These are phyloP conservation scores for Agrocybe pediades DNA, from an alignment of 768 basidiomycete species.

Conservation along the genomic window DNA sequence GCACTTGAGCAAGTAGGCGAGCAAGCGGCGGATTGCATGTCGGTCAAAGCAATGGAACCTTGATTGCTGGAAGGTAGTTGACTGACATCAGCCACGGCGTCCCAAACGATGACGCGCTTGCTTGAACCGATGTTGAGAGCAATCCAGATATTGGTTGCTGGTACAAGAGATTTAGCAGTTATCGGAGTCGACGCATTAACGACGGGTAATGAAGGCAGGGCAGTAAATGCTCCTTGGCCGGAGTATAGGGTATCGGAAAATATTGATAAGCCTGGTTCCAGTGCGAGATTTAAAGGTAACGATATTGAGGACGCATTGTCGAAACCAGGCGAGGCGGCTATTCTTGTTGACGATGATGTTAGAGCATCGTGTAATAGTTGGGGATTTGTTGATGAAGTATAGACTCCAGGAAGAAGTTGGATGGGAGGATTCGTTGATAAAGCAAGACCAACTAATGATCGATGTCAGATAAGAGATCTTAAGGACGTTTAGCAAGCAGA, in stretches of 20 bases:
- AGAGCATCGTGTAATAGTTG: slow-evolving; percentile 69
- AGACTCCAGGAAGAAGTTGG: slow-evolving; percentile 77
- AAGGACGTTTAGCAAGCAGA: slow-evolving; percentile 30
- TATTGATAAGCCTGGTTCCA: slow-evolving; percentile 66
- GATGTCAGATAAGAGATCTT: slow-evolving; percentile 20
- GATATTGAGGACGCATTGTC: slow-evolving; percentile 51
- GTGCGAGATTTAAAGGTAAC: slow-evolving; percentile 65
- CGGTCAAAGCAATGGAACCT: slow-evolving; percentile 57
- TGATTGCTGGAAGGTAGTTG: slow-evolving; percentile 59
- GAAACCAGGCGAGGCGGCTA: slow-evolving; percentile 67
- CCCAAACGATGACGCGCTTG: slow-evolving; percentile 76
- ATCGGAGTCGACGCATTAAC: slow-evolving; percentile 53
- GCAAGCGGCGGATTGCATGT: slow-evolving; percentile 74
- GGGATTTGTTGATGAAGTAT: slow-evolving; percentile 70
- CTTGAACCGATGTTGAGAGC: slow-evolving; percentile 58
- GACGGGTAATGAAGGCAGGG: slow-evolving; percentile 52
- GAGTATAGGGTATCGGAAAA: slow-evolving; percentile 67
- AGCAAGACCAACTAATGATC: slow-evolving; percentile 62
- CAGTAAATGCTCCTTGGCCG: slow-evolving; percentile 60
- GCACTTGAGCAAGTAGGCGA: slow-evolving; percentile 67
- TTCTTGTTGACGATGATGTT: slow-evolving; percentile 60
- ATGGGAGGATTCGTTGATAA: slow-evolving; percentile 61
- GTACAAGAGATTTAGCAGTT: slow-evolving; percentile 57
- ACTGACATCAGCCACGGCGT: slow-evolving; percentile 70
- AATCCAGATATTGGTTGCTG: slow-evolving; percentile 71